These are phyloP conservation scores for Coemansia sp. DNA, from an alignment of 192 early-diverging fungal genomes.

Conservation along the genomic window DNA sequence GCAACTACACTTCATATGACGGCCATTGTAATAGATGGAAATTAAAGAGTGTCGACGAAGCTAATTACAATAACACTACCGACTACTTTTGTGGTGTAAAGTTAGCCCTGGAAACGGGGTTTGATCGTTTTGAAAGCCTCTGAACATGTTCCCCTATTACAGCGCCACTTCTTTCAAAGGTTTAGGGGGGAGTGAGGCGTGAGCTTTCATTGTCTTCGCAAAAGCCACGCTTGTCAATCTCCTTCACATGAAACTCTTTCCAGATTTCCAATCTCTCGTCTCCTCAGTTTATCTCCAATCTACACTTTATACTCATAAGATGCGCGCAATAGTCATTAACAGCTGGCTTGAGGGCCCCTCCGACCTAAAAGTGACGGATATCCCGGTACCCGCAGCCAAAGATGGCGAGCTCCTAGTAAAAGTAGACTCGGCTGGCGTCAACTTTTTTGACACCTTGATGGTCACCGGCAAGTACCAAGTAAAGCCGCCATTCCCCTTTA, in stretches of 20 bases:
- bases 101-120: no score
- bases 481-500: constrained; percentile 69
- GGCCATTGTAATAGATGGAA: no score
- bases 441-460: constrained; percentile 76
- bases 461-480: constrained; percentile 76
- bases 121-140: no score
- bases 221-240: no score
- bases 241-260: no score
- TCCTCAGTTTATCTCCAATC: background rate
- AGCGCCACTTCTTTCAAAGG: no score
- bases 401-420: constrained; percentile 65
- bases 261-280: background rate
- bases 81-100: no score
- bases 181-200: no score
- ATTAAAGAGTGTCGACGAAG: background rate
- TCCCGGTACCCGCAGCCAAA: constrained; percentile 60
- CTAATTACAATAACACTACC: no score
- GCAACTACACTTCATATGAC: no score
- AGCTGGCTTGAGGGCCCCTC: constrained; percentile 58
- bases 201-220: no score
- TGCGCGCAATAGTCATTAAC: constrained; percentile 58
- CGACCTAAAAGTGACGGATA: constrained; percentile 56
- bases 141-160: no score
- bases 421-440: constrained; percentile 65
- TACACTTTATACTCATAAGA: background rate